These are phyloP conservation scores for Monosporascus sp. DNA, from an alignment of 2,329 filamentous ascomycete genomes.

Conservation along the genomic window DNA sequence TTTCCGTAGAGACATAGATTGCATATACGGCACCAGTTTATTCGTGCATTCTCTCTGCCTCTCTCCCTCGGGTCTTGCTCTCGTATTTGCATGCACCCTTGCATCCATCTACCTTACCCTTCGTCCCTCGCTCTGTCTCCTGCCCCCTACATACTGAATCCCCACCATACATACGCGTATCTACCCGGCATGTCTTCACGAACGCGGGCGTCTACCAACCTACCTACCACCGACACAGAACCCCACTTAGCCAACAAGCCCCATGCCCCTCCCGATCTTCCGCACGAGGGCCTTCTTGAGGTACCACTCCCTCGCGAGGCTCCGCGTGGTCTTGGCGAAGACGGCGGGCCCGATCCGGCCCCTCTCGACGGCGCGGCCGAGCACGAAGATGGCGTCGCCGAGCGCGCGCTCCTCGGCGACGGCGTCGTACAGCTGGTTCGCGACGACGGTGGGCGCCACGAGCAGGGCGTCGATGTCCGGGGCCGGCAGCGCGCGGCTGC, in stretches of 20 bases:
- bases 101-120: no score
- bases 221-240: not conserved
- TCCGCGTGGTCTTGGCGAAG: constrained; percentile 73
- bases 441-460: constrained; percentile 89
- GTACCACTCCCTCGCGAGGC: constrained; percentile 73
- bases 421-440: constrained; percentile 83
- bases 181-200: no score
- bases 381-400: constrained; percentile 78
- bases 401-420: constrained; percentile 85
- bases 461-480: constrained; percentile 85
- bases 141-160: no score
- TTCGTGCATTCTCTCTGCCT: no score
- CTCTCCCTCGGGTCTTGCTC: no score
- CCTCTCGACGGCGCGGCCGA: constrained; percentile 68
- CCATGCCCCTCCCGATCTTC: constrained; percentile 75
- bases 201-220: not conserved
- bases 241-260: constrained; percentile 39
- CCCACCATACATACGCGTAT: no score
- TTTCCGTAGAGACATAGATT: no score
- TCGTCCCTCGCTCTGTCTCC: no score
- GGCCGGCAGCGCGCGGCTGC: constrained; percentile 61
- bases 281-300: constrained; percentile 74
- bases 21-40: no score
- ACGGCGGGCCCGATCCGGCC: constrained; percentile 66
- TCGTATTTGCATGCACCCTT: no score